Conservation (phyloP, 2,329 filamentous ascomycete species). For the Hortaea werneckii region DNA sequence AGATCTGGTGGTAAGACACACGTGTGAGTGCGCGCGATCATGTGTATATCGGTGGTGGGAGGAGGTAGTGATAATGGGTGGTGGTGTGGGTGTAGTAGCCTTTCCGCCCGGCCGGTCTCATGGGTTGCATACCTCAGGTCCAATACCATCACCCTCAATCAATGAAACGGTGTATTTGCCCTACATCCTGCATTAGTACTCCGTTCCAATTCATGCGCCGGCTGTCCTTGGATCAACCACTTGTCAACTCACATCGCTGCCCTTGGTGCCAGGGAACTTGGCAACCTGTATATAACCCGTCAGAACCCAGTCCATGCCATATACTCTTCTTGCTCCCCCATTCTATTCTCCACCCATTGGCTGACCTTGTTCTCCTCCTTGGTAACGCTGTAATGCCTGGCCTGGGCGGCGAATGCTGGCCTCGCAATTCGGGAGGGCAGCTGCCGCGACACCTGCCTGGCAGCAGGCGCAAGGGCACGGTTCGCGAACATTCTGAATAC, state of each 20-base stretch:
- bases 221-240: background rate
- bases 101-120: background rate
- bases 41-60: background rate
- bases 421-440: no score
- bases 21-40: background rate
- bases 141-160: conserved; percentile 98
- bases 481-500: no score
- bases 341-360: no score
- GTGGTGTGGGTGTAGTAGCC: background rate
- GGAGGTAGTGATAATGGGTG: background rate
- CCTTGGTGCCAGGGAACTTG: conserved; percentile 87
- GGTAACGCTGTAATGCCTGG: background rate
- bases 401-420: background rate
- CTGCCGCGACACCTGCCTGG: no score
- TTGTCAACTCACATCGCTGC: conserved; percentile 60
- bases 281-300: conserved; percentile 46
- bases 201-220: background rate
- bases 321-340: no score
- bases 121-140: conserved; percentile 41
- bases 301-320: no score
- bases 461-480: no score
- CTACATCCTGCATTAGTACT: conserved; percentile 35
- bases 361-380: conserved; percentile 44
- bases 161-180: conserved; percentile 92
- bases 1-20: conserved; percentile 55